Evolutionary conservation across 495 filamentous ascomycete genomes (phyloP), one percentile per base, ranked within the genome.

Genomic region (Schizothecium vesticola): DNA sequence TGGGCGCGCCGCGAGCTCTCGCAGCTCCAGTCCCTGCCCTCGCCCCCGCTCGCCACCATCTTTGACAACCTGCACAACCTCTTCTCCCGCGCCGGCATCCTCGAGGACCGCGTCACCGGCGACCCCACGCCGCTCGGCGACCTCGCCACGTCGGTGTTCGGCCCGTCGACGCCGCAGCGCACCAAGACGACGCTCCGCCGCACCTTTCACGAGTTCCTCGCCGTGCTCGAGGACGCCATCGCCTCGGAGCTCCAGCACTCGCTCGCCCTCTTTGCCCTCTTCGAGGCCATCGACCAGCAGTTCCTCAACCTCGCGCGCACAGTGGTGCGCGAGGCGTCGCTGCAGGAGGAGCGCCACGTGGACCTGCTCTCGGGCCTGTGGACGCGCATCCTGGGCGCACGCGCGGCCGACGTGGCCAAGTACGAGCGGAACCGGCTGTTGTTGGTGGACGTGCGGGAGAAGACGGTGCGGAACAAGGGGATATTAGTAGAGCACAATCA

Each of bases 171-270:
- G 3, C 86, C 89, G 1, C 92, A 97, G 73, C 89, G 88, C 69
- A 94, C 91, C n/a, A 87, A 87, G 19, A 80, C 86, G 11, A 91
- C 93, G 2, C 85, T 97, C 7, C 92, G 92, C 58, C 87, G 91
- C 56, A 94, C 92, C 19, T 97, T 97, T 72, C 88, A 89, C 73
- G 91, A 96, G 73, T 94, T 96, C 75, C 81, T 97, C 9, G 84
- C 85, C n/a, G 89, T 94, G 0, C 85, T 97, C 3, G 93, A 97
- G 79, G 92, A 96, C 68, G 90, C 89, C 56, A 96, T 97, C 76
- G 88, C 89, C 71, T 91, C 83, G 70, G 93, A 97, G 75, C 81
- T 97, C 7, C 86, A 86, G 22, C 88, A 93, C 75, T 89, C 88
- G 25, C 86, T 90, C 3, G 84, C 87, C 0, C 86, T 97, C 3